Percentiles rank a stretch among this genome's conserved stretches.
These are phyloP conservation scores for Aspergillus aculeatinus DNA, from an alignment of 2,329 filamentous ascomycete species.

Conservation along the genomic window DNA sequence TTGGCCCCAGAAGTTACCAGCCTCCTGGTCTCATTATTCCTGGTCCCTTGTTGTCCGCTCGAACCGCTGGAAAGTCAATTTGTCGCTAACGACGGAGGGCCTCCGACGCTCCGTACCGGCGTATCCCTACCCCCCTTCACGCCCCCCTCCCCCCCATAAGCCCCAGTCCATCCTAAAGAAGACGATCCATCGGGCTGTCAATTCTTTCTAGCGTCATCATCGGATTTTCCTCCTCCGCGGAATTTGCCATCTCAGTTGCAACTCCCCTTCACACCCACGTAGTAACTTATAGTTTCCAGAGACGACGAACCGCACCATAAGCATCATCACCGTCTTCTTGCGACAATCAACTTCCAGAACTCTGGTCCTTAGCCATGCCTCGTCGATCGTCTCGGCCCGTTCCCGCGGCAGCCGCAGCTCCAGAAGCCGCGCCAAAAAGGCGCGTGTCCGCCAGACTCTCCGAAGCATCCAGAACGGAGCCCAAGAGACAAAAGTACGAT, in stretches of 20 bases:
- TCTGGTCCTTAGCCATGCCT: slow-evolving; percentile 29
- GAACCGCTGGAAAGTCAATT: slow-evolving; percentile 23
- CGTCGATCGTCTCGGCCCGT: slow-evolving; percentile 40
- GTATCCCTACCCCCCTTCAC: no score
- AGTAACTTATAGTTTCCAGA: slow-evolving; percentile 10
- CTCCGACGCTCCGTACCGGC: not conserved
- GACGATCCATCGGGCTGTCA: not conserved
- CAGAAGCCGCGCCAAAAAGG: slow-evolving; percentile 33
- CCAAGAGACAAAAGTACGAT: slow-evolving; percentile 36
- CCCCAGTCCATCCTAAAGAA: slow-evolving; percentile 10
- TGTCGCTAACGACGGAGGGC: slow-evolving; percentile 14
- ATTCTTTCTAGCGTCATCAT: not conserved
- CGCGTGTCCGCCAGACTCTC: slow-evolving; percentile 35
- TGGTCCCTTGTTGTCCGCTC: slow-evolving; percentile 17
- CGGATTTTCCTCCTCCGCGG: slow-evolving; percentile 1
- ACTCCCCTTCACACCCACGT: not conserved
- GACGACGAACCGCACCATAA: not conserved
- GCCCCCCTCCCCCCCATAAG: not conserved
- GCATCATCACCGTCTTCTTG: not conserved
- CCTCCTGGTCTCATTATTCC: slow-evolving; percentile 21
- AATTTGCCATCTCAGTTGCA: not conserved
- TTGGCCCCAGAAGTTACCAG: slow-evolving; percentile 29
- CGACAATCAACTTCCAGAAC: not conserved
- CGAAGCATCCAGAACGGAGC: slow-evolving; percentile 25
- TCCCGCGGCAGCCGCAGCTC: slow-evolving; percentile 32